Evolutionary conservation across 371 early-diverging fungal species (phyloP), one percentile per base, ranked within the genome.

Genomic region (Saksenaea oblongispora): DNA sequence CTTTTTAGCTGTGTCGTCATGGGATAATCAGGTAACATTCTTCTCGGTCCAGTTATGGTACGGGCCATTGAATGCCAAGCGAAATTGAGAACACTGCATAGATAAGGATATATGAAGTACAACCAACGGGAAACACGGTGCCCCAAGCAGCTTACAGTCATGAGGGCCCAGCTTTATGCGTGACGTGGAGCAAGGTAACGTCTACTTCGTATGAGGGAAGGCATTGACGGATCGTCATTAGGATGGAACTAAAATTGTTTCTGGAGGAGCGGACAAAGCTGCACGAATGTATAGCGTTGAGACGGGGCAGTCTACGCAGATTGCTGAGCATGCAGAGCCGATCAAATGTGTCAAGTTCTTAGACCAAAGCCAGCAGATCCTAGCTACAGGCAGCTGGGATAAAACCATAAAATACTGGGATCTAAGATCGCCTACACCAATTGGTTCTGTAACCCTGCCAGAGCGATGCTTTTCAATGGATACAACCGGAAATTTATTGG

Each of bases 301-400:
- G 2, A 91, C 94, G 0, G 90, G 90, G 0, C 94, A 94, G 74
- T 67, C 89, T 8, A 74, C 73, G 14, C 92, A 92, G 72, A 83
- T 96, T 44, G 95, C 93, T 37, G 86, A 85, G 63, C 96, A 96
- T 69, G 93, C 91, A 57, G 93, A 82, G 10, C 83, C 94, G 34
- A 92, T 96, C 65, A 88, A 88, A 70, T 84, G 87, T 64, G 77
- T 87, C 42, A 79, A 84, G 58, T 94, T 87, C 69, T 81, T 93
- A 13, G 93, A 95, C 62, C 88, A 84, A 58, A 76, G 74, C 18
- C 74, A 82, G 39, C 79, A 83, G 28, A 83, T 91, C 39, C 64
- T 95, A 5, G 92, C 93, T 5, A 96, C 96, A 1, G 98, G 93
- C 17, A 86, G 92, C 53, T 99, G 97, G 96, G 99, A 99, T 75